Evolutionary conservation across 257 asterid species (phyloP), one percentile per base, ranked within the genome.

Genomic region (Solanum corneliomulleri): DNA sequence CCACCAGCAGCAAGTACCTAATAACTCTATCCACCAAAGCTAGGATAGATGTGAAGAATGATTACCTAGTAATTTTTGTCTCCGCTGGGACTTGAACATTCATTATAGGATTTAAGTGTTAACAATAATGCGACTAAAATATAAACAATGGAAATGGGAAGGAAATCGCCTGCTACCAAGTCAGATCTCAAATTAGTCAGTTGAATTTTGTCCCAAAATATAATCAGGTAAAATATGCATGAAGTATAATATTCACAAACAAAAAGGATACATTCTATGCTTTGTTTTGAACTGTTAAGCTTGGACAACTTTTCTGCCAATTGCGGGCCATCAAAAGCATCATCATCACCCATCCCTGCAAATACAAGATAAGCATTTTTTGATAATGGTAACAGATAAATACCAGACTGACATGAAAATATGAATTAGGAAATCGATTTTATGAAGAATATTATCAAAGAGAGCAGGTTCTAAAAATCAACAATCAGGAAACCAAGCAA

Each of bases 211-310:
- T 85, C 85, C 18, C 21, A 85, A 84, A 88, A 33, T n/a, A 15
- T 39, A 70, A 47, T 72, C 13, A 27, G 29, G 83, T 42, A 62
- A 66, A 75, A n/a, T 62, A 62, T 29, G 68, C 18, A 81, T 49
- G 44, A 49, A 81, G 45, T 81, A 81, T 29, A 29, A 64, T 76
- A 81, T 87, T 87, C 75, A 49, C 18, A 81, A 29, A 60, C 27
- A 60, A 86, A 89, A 93, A 94, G 97, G 99, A 97, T 97, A 97
- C 99, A 95, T 92, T 97, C 97, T 49, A 97, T 94, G 89, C 98
- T 92, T 91, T 97, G 99, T 82, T 92, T 98, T 82, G 99, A 95
- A 91, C 95, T 94, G 92, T 97, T 97, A 88, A 97, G 98, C 90
- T 97, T 97, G 74, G 94, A 89, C 90, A 97, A 91, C 90, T 97